Percentiles rank a stretch among this genome's conserved stretches.
Conservation (phyloP, 805 yeast genomes). For the Monosporozyma unispora region DNA sequence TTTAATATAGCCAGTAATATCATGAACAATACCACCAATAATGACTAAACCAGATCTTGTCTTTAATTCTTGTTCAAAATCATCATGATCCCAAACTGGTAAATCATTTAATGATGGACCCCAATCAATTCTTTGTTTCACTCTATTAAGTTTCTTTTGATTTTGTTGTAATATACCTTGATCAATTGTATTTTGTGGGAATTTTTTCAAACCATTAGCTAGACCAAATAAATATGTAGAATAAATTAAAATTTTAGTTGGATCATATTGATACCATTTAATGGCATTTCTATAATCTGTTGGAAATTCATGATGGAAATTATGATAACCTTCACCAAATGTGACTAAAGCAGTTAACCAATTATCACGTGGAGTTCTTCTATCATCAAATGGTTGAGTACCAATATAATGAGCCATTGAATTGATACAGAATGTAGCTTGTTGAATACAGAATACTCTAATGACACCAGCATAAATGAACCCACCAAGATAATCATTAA, state of each 20-base stretch:
- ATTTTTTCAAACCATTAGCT: constrained; percentile 64
- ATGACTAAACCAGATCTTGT: constrained; percentile 54
- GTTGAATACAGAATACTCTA: constrained; percentile 64
- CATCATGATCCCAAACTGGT: constrained; percentile 66
- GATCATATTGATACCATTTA: constrained; percentile 83
- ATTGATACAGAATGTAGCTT: constrained; percentile 80
- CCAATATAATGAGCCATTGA: constrained; percentile 85
- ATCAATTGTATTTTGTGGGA: constrained; percentile 71
- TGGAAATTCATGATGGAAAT: constrained; percentile 87
- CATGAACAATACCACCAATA: constrained; percentile 73
- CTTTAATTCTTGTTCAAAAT: constrained; percentile 44
- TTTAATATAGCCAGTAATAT: constrained; percentile 55
- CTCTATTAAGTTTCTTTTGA: constrained; percentile 64
- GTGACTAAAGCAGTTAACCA: constrained; percentile 72
- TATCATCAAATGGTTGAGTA: constrained; percentile 76
- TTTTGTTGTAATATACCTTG: constrained; percentile 78
- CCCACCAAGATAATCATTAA: constrained; percentile 62
- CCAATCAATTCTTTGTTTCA: constrained; percentile 60
- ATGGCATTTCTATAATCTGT: constrained; percentile 81
- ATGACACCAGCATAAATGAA: constrained; percentile 67
- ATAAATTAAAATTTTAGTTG: constrained; percentile 61
- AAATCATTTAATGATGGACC: constrained; percentile 57
- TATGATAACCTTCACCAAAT: constrained; percentile 84
- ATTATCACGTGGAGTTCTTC: constrained; percentile 82
- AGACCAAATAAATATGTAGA: constrained; percentile 54